phyloP scores from a whole-genome alignment of 2,329 filamentous ascomycete species.

The Biscogniauxia sp. region DNA sequence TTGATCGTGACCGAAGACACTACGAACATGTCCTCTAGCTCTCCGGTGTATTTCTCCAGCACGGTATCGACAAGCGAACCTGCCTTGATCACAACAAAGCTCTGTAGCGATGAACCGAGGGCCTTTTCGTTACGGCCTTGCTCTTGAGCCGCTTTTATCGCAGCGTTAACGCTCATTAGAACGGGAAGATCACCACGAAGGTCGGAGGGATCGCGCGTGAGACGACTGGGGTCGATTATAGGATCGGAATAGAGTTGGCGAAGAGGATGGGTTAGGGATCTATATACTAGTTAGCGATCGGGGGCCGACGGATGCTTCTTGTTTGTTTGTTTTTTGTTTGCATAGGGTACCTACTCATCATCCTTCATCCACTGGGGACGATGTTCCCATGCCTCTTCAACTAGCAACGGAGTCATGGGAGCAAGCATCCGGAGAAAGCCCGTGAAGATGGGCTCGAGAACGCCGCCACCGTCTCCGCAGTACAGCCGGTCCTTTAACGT shows the following conservation, averaged over 20 bases:
- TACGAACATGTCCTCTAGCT: slow-evolving; percentile 65
- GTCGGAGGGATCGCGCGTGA: slow-evolving; percentile 37
- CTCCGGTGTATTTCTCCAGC: slow-evolving; percentile 43
- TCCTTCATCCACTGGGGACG: slow-evolving; percentile 63
- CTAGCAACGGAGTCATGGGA: slow-evolving; percentile 77
- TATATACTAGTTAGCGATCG: slow-evolving; percentile 12
- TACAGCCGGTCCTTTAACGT: slow-evolving; percentile 89
- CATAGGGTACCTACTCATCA: slow-evolving; percentile 36
- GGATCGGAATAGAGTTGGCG: slow-evolving; percentile 46
- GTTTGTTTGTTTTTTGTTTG: background rate
- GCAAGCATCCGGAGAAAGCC: slow-evolving; percentile 76
- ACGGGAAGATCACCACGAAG: slow-evolving; percentile 44
- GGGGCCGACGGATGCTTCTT: background rate
- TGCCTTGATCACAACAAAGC: slow-evolving; percentile 59
- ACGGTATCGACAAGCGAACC: slow-evolving; percentile 28
- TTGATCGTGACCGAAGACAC: slow-evolving; percentile 49
- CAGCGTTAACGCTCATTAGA: slow-evolving; percentile 57
- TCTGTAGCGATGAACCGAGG: slow-evolving; percentile 79
- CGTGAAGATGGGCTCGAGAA: slow-evolving; percentile 64
- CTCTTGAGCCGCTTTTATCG: slow-evolving; percentile 76
- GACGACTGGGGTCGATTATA: slow-evolving; percentile 39
- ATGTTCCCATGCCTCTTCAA: slow-evolving; percentile 86
- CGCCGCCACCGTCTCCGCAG: slow-evolving; percentile 68
- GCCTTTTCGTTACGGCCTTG: slow-evolving; percentile 66
- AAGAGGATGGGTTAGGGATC: slow-evolving; percentile 39